phyloP scores from a whole-genome alignment of 2,329 filamentous ascomycete species.

The Massarina eburnea region DNA sequence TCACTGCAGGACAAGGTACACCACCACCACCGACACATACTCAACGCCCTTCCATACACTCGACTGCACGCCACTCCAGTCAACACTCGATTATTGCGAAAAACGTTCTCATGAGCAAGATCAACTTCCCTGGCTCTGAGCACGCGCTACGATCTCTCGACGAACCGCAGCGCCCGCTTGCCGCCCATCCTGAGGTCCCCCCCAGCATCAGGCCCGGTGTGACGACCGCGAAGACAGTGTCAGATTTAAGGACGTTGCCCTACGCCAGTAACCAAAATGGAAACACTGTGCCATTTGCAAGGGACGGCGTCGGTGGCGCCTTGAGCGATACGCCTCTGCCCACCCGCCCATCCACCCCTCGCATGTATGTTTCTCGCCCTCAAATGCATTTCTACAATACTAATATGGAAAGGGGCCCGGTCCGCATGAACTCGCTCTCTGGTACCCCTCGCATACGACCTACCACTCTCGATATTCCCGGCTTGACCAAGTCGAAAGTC shows the following conservation, averaged over 20 bases:
- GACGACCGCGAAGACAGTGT: constrained; percentile 18
- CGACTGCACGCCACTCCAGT: constrained; percentile 34
- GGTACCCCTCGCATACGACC: constrained; percentile 83
- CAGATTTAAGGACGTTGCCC: constrained; percentile 36
- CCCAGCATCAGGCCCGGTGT: constrained; percentile 25
- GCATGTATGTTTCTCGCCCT: constrained; percentile 54
- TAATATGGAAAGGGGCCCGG: constrained; percentile 57
- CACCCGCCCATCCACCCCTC: constrained; percentile 63
- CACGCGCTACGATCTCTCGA: constrained; percentile 17
- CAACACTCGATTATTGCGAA: constrained; percentile 54
- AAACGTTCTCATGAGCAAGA: constrained; percentile 53
- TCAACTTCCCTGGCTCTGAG: constrained; percentile 25
- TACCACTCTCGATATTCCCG: constrained; percentile 94
- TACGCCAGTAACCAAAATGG: constrained; percentile 6
- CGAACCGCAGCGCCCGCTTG: constrained; percentile 19
- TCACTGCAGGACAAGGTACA: constrained; percentile 1
- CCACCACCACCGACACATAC: neutral
- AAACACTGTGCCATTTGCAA: constrained; percentile 18
- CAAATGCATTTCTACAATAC: constrained; percentile 13
- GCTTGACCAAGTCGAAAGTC: constrained; percentile 90
- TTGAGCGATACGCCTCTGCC: constrained; percentile 65
- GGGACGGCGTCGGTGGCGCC: constrained; percentile 54
- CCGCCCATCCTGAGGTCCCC: constrained; percentile 18
- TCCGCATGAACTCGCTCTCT: constrained; percentile 72
- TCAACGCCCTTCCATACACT: constrained; percentile 16